A percentile compares a stretch with the other conserved stretches of the same genome.
Evolutionary conservation across 2,329 filamentous ascomycete species (phyloP).

Genomic region (Xylaria sp.): DNA sequence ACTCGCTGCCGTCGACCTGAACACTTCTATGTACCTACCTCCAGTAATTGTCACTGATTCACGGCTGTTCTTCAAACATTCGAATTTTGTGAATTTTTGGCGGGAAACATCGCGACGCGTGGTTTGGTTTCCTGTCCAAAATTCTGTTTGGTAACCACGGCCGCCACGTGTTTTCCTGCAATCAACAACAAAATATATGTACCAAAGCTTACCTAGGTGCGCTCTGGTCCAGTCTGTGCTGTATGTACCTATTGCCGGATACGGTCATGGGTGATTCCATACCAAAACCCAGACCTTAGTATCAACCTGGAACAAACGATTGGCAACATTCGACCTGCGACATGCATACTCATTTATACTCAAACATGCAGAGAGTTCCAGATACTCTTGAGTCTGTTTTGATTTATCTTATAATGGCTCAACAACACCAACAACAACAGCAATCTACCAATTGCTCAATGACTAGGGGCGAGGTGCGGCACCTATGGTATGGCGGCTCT

Average conservation of each 20-base stretch:
- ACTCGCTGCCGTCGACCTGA: too few species aligned
- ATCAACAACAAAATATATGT: slow-evolving; percentile 2
- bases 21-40: too few species aligned
- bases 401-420: too few species aligned
- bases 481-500: too few species aligned
- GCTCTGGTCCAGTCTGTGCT: neutral
- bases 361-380: neutral
- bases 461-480: too few species aligned
- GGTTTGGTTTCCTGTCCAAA: neutral
- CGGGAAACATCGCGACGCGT: neutral
- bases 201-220: neutral
- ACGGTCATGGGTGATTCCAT: too few species aligned
- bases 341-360: neutral
- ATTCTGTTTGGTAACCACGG: neutral
- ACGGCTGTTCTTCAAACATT: neutral
- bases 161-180: neutral
- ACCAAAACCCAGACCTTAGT: too few species aligned
- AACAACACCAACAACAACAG: too few species aligned
- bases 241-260: neutral
- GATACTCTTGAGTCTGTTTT: neutral
- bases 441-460: too few species aligned
- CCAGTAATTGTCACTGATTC: neutral
- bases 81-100: neutral
- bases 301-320: too few species aligned
- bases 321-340: neutral